Conservation (phyloP, 2,329 filamentous ascomycete species). For the Beauveria caledonica region DNA sequence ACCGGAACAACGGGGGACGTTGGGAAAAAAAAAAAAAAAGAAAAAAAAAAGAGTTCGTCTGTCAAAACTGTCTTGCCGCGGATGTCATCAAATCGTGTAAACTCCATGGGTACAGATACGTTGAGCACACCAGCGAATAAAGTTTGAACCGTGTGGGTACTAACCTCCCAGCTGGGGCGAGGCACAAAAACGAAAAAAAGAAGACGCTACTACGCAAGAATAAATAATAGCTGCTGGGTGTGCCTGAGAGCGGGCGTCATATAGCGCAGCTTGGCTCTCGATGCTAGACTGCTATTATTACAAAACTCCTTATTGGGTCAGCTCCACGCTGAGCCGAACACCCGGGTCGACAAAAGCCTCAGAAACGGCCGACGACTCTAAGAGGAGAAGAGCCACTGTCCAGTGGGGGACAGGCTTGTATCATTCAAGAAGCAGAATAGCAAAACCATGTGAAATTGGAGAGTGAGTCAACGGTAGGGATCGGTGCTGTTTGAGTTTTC, state of each 20-base stretch:
- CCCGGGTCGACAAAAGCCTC: too few species aligned
- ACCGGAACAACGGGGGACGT: background rate
- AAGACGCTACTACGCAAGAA: background rate
- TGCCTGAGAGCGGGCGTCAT: background rate
- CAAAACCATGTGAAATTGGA: too few species aligned
- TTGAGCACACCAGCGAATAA: background rate
- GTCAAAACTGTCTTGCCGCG: background rate
- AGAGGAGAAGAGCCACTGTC: too few species aligned
- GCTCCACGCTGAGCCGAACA: background rate
- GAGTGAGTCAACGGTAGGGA: too few species aligned
- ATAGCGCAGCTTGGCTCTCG: background rate
- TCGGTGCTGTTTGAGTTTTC: too few species aligned
- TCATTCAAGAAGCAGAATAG: too few species aligned
- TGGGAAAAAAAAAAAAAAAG: background rate
- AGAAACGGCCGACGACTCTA: too few species aligned
- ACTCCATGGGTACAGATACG: background rate
- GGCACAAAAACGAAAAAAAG: background rate
- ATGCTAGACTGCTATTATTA: background rate
- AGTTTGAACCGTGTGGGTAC: constrained; percentile 6
- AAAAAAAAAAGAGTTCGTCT: background rate
- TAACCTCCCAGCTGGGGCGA: constrained; percentile 1
- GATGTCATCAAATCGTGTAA: background rate
- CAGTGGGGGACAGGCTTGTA: too few species aligned
- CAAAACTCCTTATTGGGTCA: background rate
- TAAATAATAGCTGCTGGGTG: background rate